Base-by-base conservation (phyloP, 2,329 filamentous ascomycete genomes). In the Sporothrix euskadiensis region DNA sequence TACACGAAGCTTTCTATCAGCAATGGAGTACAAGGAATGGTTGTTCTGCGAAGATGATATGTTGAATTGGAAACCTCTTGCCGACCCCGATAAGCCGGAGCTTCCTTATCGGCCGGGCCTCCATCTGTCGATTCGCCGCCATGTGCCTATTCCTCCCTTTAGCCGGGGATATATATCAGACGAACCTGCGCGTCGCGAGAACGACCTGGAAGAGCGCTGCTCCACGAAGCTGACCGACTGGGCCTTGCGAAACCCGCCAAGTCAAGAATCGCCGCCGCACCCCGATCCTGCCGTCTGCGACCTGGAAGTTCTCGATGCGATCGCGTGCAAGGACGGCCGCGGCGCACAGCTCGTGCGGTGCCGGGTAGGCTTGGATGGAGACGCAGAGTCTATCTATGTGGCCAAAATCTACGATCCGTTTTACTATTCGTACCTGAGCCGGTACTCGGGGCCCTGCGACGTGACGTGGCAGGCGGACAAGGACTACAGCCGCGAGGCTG, bases 401-500 rank as follows among this genome's bases (percentile, higher is more conserved):
- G 72, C 69, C 30, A 72, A 75, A 26, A 73, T 75, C 49, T 73
- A 70, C 59, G 72, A 75, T 54, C 69, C 65, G 3, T 56, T 73
- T n/a, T 71, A 73, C 44, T 73, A 68, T 14, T 7, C n/a, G 14
- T 41, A 57, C 32, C 19, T 57, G 68, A 14, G 26, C 41, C 59
- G 4, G 44, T 56, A 41, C 30, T 26, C 49, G 10, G 69, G 26
- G n/a, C 59, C 63, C 49, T 4, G 30, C 39, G 66, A 71, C 30
- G n/a, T 74, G n/a, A 68, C 56, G 16, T 56, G 3, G 35, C 19
- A 9, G 35, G 69, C 72, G 12, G 74, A 73, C 69, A 10, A 49
- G n/a, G 47, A 72, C 32, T 73, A 72, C 26, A 54, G 56, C 39
- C 30, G 57, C 19, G 70, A 75, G 47, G 56, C 86, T 12, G 83